Evolutionary conservation across 345 rosid genomes (phyloP), one percentile per base, ranked within the genome.

Genomic region (Durio zibethinus): DNA sequence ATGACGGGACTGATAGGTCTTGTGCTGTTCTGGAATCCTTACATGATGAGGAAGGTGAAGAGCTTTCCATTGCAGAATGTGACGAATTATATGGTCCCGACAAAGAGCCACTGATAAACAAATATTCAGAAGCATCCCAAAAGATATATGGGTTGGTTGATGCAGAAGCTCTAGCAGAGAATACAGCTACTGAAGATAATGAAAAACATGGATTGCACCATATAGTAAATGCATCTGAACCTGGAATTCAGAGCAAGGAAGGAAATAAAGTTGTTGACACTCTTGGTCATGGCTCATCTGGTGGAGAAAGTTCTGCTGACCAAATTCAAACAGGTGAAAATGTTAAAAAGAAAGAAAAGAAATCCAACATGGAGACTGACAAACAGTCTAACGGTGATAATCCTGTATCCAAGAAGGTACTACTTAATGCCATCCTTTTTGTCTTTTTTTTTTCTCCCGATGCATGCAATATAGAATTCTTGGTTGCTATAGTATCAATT

Each of bases 41-140:
- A 54, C 88, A 84, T 9, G 76, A 76, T 76, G 89, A 76, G 47
- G 91, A 85, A 75, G 85, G 56, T 36, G 92, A 84, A 73, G 93
- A 81, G 71, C 87, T 85, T 79, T 93, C 94, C 73, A 62, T 84
- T 45, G 90, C 90, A 79, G 98, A 93, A 82, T 91, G 90, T 87
- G 97, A 94, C 84, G 99, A 90, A 79, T 80, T 91, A 62, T 94
- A 90, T 79, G 97, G 97, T 72, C 97, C 97, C 31, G 98, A 92
- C 45, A 88, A 88, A 83, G 94, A 92, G 81, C 91, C 95, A 48
- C 74, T 88, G 43, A 77, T 90, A 23, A 80, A 85, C 43, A 87
- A 86, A 77, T 76, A 87, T 76, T 83, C 90, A 45, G 83, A 45
- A 35, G 79, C 72, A 73, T 81, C 82, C 0, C 74, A 57, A 57